Evolutionary conservation across 768 basidiomycete genomes (phyloP).

Genomic region (Chlorophyllum brunneum): DNA sequence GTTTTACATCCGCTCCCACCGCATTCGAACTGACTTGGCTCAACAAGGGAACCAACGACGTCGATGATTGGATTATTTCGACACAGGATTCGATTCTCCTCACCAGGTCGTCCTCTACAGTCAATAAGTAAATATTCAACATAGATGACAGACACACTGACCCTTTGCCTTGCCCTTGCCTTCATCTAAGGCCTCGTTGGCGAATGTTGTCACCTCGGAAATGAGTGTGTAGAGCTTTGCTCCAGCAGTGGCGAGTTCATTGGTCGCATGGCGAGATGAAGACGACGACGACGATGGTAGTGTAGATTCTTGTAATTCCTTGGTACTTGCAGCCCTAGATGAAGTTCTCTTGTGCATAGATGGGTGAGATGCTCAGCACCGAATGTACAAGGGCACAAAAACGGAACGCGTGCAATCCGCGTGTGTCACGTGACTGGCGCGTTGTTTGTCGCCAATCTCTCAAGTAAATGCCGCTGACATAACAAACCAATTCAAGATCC

Average conservation of each 20-base stretch:
- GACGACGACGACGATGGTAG: not conserved
- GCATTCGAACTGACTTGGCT: not conserved
- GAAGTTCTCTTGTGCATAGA: constrained; percentile 10
- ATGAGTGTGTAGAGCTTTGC: constrained; percentile 5
- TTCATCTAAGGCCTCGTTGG: not conserved
- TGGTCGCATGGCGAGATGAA: not conserved
- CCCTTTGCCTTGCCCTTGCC: not conserved
- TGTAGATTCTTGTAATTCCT: not conserved
- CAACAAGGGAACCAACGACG: not conserved
- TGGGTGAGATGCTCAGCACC: not conserved
- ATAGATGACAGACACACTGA: not conserved
- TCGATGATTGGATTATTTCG: not conserved
- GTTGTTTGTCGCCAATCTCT: no score
- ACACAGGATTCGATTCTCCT: not conserved
- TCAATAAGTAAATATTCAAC: not conserved
- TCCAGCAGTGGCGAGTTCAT: not conserved
- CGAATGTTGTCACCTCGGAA: not conserved
- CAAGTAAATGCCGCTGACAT: no score
- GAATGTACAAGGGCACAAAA: not conserved
- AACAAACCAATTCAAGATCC: no score
- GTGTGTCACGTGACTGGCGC: constrained; percentile 4
- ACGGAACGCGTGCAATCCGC: constrained; percentile 5
- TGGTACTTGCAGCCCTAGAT: constrained; percentile 1
- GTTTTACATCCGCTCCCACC: constrained; percentile 31
- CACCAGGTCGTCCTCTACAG: not conserved